Conservation (phyloP, 306 rosid genomes). For the Trichosanthes truncata region DNA sequence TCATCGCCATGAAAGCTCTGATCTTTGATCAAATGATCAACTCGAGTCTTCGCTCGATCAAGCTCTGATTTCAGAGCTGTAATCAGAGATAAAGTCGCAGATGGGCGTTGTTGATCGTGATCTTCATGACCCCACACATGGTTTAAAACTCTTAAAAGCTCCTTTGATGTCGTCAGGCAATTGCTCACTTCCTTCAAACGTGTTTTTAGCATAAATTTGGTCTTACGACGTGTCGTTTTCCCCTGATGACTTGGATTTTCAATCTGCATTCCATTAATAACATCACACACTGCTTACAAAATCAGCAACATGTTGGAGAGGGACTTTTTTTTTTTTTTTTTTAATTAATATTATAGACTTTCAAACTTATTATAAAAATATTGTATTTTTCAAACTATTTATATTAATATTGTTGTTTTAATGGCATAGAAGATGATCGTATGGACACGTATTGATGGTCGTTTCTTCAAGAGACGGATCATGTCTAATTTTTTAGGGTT, state of each 20-base stretch:
- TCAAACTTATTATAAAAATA: too few species aligned
- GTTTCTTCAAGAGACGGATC: too few species aligned
- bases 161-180: slow-evolving; percentile 62
- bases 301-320: too few species aligned
- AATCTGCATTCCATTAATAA: slow-evolving; percentile 24
- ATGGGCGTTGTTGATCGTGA: slow-evolving; percentile 13
- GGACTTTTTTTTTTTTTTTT: too few species aligned
- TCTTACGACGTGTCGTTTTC: slow-evolving; percentile 23
- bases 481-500: too few species aligned
- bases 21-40: slow-evolving; percentile 45
- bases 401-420: too few species aligned
- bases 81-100: slow-evolving; percentile 44
- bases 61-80: slow-evolving; percentile 62
- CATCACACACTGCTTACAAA: not conserved
- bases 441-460: too few species aligned
- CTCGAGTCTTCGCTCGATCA: slow-evolving; percentile 44
- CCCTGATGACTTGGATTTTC: slow-evolving; percentile 19
- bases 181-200: slow-evolving; percentile 66
- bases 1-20: slow-evolving; percentile 37
- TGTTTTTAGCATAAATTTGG: slow-evolving; percentile 25
- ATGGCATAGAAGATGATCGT: too few species aligned
- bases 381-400: too few species aligned
- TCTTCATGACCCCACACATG: slow-evolving; percentile 47
- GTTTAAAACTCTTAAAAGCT: slow-evolving; percentile 60
- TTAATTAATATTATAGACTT: too few species aligned